Evolutionary conservation across 371 early-diverging fungal species (phyloP), one percentile per base, ranked within the genome.

Genomic region (Mucor irregularis): DNA sequence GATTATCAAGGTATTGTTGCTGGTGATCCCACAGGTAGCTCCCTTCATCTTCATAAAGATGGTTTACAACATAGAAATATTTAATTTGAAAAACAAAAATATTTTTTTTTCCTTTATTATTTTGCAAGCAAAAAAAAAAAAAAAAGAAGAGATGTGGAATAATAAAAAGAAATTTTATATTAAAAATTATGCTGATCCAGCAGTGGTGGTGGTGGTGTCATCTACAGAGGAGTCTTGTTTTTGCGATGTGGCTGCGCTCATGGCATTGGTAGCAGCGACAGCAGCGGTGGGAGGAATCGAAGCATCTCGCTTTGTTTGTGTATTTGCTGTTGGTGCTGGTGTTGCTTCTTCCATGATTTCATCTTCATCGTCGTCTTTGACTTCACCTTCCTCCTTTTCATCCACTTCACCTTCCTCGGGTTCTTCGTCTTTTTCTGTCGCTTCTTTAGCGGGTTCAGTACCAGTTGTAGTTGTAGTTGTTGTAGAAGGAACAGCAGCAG

Each of bases 1-100:
- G 80, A 79, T 39, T 74, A 76, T 49, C 70, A 66, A 37, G 76
- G 74, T 11, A 66, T 79, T 46, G 74, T 76, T 8, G 73, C 74
- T 14, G 76, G 76, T 22, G 74, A 76, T 0, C 76, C 79, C 0
- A 79, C 70, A 0, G 76, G 74, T 19, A 76, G 76, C 35, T 73
- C 74, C 1, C 6, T 79, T 39, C 71, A 76, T 38, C 30, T 78
- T 16, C 59, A 69, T 54, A 53, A 44, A 29, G 66, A 63, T 21
- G 76, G 73, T 9, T 59, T 72, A 46, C 73, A 76, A 48, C 76
- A 72, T 39, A 52, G 73, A 55, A 57, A 61, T 52, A 33, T 42
- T 9, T 42, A 42, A n/a, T n/a, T n/a, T n/a, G n/a, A n/a, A n/a
- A n/a, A n/a, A n/a, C n/a, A n/a, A n/a, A n/a, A n/a, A 21, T 10